Evolutionary conservation across 2,329 filamentous ascomycete species (phyloP), one percentile per base, ranked within the genome.

Genomic region (Arthrobotrys musiformis): DNA sequence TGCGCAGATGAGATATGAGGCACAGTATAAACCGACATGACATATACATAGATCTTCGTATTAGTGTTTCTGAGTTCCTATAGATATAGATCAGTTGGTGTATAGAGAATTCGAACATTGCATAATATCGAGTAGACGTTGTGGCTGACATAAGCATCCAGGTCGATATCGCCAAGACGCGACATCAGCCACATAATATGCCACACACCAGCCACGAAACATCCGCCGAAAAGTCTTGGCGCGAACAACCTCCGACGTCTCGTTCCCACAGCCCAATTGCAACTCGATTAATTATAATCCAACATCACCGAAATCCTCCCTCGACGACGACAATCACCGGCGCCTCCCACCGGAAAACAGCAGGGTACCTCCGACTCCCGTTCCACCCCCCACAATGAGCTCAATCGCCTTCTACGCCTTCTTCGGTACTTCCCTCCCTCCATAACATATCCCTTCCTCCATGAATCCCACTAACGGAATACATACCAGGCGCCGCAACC

Each of bases 401-500:
- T 77, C 73, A 7, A 13, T 77, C 28, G 48, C 63, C 40, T 70
- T 70, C 60, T 77, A 70, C 66, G 73, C 56, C 66, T 77, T 77
- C 63, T 77, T 70, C 26, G 73, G 73, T 77, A 61, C 56, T 9
- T 22, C 30, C 17, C 17, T 24, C 42, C n/a, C n/a, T 28, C 5
- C 35, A 13, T 22, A 13, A 22, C n/a, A n/a, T n/a, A 17, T 22
- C 58, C 17, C 5, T 46, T 58, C 35, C 11, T 15, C 11, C 15
- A 40, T 15, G n/a, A 24, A 9, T 15, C 40, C 11, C 17, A 8
- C 33, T 5, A n/a, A n/a, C n/a, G n/a, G n/a, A n/a, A n/a, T n/a
- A n/a, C n/a, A n/a, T n/a, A n/a, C n/a, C 81, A 99, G 95, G 95
- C 87, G 86, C 97, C 82, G 93, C 92, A 83, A 91, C 94, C 83